Conservation (phyloP, 192 early-diverging fungal species). For the Dissophora ornata region DNA sequence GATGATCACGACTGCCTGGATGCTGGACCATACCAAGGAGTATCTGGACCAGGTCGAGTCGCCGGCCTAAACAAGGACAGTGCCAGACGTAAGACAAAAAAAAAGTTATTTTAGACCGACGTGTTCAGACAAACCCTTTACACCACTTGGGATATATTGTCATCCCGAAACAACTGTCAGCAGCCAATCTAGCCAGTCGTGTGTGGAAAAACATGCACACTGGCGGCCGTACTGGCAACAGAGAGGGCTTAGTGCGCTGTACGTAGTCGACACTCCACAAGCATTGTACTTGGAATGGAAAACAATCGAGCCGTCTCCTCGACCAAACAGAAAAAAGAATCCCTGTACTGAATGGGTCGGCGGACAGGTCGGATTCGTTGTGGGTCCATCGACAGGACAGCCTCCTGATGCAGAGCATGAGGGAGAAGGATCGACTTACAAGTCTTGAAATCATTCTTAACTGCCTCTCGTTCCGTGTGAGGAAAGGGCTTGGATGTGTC, state of each 20-base stretch:
- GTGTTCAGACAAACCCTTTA: neutral
- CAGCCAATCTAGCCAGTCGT: neutral
- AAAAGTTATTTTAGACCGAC: neutral
- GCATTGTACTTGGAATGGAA: too few species aligned
- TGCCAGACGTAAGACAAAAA: neutral
- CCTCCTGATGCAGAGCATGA: neutral
- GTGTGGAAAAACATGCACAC: too few species aligned
- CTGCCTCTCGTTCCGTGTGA: neutral
- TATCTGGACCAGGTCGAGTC: constrained; percentile 54
- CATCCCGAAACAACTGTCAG: too few species aligned
- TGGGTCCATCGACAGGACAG: too few species aligned
- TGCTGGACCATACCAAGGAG: constrained; percentile 47
- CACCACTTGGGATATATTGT: constrained; percentile 5
- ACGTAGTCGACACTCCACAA: too few species aligned
- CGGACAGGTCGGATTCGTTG: neutral
- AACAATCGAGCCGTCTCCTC: too few species aligned
- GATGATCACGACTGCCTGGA: constrained; percentile 66
- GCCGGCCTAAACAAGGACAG: constrained; percentile 32
- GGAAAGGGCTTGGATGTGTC: neutral
- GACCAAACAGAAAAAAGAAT: too few species aligned
- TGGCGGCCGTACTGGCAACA: too few species aligned
- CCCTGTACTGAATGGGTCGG: too few species aligned
- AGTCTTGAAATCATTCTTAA: constrained; percentile 45
- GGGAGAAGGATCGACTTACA: constrained; percentile 25
- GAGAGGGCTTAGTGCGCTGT: too few species aligned